Base-by-base conservation (phyloP, 2,329 filamentous ascomycete genomes). In the Diaporthe citriasiana region DNA sequence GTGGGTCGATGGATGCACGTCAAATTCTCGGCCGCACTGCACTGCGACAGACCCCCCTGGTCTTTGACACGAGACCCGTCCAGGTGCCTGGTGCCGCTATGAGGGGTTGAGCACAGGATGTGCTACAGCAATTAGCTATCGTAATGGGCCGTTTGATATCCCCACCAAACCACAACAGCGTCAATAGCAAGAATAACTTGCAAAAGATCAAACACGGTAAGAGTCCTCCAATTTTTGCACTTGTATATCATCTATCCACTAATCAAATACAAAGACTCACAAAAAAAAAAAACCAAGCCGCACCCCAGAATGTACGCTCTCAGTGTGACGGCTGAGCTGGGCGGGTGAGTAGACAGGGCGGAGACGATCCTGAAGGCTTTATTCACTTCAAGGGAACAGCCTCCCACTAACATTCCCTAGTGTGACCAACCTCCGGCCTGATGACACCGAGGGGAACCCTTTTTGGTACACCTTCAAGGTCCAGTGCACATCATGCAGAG, bases 381-480 rank as follows among this genome's bases (percentile, higher is more conserved):
- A 27, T 63, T 30, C 17, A 27, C 15, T 17, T 38, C 63, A 68
- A 53, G n/a, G n/a, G 8, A 27, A 27, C 5, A 15, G 19, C 56
- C 30, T 22, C 35, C n/a, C 45, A 51, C 71, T 75, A 27, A 75
- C 33, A 51, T 38, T 33, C 27, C 13, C 13, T 51, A 98, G 97
- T 59, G 95, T 99, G 75, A 98, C 95, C 75, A 93, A 97, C 80
- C 91, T 99, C 78, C 92, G 92, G 73, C 97, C 97, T 10, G 88
- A 92, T 78, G 97, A 99, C 83, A 95, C 92, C 9, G 87, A 92
- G 78, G 94, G 94, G 25, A 90, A 89, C 74, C 94, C 95, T 5
- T 99, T 98, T 86, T 97, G 93, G 89, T 99, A 98, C 86, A 98
- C 94, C 68, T 98, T 99, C 90, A 97, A 94, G 82, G 96, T 99